Conservation (phyloP, 1,284 basidiomycete species). For the Ganoderma lingzhi region DNA sequence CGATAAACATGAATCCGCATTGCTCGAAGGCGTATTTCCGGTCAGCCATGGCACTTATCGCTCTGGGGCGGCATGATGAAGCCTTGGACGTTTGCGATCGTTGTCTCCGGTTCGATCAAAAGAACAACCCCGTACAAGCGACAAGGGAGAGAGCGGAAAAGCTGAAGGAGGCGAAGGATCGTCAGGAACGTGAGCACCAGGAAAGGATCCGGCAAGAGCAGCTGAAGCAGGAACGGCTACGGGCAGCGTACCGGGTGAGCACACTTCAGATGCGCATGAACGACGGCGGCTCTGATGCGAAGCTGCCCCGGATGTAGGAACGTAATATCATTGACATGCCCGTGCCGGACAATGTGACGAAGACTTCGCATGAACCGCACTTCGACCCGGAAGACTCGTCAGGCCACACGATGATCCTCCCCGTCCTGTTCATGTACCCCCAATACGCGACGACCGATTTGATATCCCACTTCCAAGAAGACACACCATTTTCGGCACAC, state of each 20-base stretch:
- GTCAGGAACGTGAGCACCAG: slow-evolving; percentile 56
- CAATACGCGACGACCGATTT: slow-evolving; percentile 90
- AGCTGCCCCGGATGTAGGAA: slow-evolving; percentile 51
- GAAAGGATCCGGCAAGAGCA: slow-evolving; percentile 57
- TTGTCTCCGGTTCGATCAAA: slow-evolving; percentile 65
- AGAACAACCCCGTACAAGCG: slow-evolving; percentile 59
- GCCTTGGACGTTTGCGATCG: slow-evolving; percentile 82
- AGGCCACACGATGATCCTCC: slow-evolving; percentile 74
- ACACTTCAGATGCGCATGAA: background rate
- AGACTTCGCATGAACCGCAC: slow-evolving; percentile 64
- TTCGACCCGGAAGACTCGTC: slow-evolving; percentile 71
- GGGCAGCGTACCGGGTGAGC: slow-evolving; percentile 66
- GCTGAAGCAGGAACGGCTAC: slow-evolving; percentile 56
- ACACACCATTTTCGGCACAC: slow-evolving; percentile 84
- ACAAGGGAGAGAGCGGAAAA: slow-evolving; percentile 57
- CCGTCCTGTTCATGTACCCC: slow-evolving; percentile 94
- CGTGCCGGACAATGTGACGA: slow-evolving; percentile 63
- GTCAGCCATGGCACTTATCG: slow-evolving; percentile 78
- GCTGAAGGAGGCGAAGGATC: slow-evolving; percentile 58
- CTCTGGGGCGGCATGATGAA: slow-evolving; percentile 79
- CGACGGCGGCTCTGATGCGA: slow-evolving; percentile 2
- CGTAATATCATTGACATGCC: slow-evolving; percentile 68
- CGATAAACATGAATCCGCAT: slow-evolving; percentile 66
- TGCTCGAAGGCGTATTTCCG: slow-evolving; percentile 88
- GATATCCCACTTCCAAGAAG: slow-evolving; percentile 87